These are phyloP conservation scores for Leptographium procerum DNA, from an alignment of 2,329 filamentous ascomycete species.

Conservation along the genomic window DNA sequence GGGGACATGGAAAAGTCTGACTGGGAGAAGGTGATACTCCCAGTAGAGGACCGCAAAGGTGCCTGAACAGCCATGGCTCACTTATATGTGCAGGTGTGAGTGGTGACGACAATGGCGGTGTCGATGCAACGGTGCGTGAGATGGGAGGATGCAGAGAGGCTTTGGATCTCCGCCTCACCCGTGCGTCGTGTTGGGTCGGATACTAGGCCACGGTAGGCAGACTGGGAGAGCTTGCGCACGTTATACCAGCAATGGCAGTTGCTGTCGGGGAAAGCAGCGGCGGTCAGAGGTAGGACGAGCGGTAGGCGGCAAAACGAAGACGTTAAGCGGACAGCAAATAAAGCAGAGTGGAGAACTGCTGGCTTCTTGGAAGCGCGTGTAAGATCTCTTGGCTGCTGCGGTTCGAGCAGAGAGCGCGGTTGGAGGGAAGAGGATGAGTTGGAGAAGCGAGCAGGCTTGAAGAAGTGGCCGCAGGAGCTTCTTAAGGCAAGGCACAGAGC, in stretches of 20 bases:
- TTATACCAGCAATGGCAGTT: background rate
- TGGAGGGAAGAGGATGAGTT: background rate
- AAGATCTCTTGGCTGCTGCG: background rate
- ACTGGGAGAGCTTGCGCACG: background rate
- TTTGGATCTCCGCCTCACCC: background rate
- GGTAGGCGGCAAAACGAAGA: background rate
- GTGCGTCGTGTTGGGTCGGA: background rate
- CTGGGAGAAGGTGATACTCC: conserved; percentile 42
- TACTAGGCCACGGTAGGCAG: background rate
- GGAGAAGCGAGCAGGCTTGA: background rate
- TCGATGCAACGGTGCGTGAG: background rate
- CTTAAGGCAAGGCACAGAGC: background rate
- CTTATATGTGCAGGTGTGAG: background rate
- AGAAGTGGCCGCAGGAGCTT: background rate
- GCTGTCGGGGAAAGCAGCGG: background rate
- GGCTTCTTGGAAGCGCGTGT: background rate
- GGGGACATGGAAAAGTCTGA: background rate
- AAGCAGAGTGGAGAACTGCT: background rate
- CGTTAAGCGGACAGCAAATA: background rate
- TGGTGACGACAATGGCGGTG: background rate
- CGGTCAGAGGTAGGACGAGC: background rate
- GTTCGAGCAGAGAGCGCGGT: background rate
- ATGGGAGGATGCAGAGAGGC: background rate
- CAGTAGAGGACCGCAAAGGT: conserved; percentile 51
- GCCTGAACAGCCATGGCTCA: conserved; percentile 46